A percentile compares a stretch with the other conserved stretches of the same genome.
These are phyloP conservation scores for Acorus gramineus DNA, from an alignment of 106 monocot species.

Conservation along the genomic window DNA sequence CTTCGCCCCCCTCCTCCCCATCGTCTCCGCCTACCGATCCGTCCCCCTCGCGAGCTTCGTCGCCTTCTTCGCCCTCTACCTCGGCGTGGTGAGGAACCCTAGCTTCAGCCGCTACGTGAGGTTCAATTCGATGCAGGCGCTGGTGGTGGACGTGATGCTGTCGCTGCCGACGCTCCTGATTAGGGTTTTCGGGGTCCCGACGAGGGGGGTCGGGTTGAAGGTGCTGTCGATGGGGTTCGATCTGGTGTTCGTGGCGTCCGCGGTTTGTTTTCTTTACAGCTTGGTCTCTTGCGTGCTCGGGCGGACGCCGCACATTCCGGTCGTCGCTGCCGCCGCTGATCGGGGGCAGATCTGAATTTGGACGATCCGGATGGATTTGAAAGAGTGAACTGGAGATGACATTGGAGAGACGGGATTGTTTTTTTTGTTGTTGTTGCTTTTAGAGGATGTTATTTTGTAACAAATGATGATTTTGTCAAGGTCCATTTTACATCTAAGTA, in stretches of 20 bases:
- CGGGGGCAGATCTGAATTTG: slow-evolving; percentile 20
- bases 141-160: slow-evolving; percentile 69
- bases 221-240: slow-evolving; percentile 46
- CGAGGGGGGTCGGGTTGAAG: slow-evolving; percentile 40
- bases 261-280: slow-evolving; percentile 48
- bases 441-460: no score
- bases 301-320: slow-evolving; percentile 61
- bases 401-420: no score
- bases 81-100: slow-evolving; percentile 66
- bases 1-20: slow-evolving; percentile 54
- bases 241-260: slow-evolving; percentile 33
- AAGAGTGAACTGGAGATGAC: no score
- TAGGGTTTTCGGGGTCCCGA: slow-evolving; percentile 42
- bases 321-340: slow-evolving; percentile 65
- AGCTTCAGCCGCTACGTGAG: slow-evolving; percentile 53
- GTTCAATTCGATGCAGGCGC: slow-evolving; percentile 85
- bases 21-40: slow-evolving; percentile 45
- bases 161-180: slow-evolving; percentile 49
- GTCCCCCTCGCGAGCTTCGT: slow-evolving; percentile 65
- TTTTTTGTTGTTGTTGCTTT: no score
- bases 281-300: slow-evolving; percentile 57
- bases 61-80: slow-evolving; percentile 83
- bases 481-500: no score
- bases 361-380: no score
- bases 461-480: no score